Conservation (phyloP, 768 basidiomycete genomes). For the Agrocybe praecox region DNA sequence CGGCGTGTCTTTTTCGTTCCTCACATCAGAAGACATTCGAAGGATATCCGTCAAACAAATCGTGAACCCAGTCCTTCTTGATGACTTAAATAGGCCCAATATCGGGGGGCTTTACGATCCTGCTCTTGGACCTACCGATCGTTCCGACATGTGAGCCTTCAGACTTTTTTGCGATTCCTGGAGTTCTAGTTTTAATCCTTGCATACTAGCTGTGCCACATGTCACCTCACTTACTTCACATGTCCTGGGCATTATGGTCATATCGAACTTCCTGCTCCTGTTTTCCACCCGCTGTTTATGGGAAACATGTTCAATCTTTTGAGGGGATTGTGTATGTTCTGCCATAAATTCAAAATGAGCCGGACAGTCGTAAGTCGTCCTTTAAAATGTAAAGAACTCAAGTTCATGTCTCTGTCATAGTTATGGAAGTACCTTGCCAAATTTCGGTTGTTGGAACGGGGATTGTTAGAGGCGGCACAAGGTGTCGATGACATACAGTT, state of each 20-base stretch:
- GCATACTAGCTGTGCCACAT: slow-evolving; percentile 82
- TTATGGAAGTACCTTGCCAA: slow-evolving; percentile 84
- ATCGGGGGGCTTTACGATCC: slow-evolving; percentile 94
- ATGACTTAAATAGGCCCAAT: slow-evolving; percentile 92
- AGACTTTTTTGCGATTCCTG: background rate
- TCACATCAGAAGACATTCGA: slow-evolving; percentile 84
- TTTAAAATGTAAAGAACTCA: background rate
- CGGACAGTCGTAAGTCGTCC: slow-evolving; percentile 59
- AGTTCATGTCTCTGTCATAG: slow-evolving; percentile 38
- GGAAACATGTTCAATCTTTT: slow-evolving; percentile 85
- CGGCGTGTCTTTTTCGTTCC: slow-evolving; percentile 91
- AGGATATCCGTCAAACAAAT: slow-evolving; percentile 98
- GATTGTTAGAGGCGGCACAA: slow-evolving; percentile 81
- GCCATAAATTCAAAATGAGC: slow-evolving; percentile 87
- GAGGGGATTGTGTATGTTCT: slow-evolving; percentile 89
- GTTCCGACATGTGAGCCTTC: slow-evolving; percentile 82
- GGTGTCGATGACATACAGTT: slow-evolving; percentile 71
- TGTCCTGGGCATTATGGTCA: slow-evolving; percentile 99
- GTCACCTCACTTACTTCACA: slow-evolving; percentile 87
- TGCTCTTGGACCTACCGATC: slow-evolving; percentile 87
- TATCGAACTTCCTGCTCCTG: slow-evolving; percentile 92
- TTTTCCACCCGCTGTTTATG: slow-evolving; percentile 97
- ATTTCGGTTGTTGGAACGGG: slow-evolving; percentile 85
- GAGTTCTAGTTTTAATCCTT: slow-evolving; percentile 12
- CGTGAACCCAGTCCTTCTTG: slow-evolving; percentile 88